Evolutionary conservation across 495 filamentous ascomycete species (phyloP), one percentile per base, ranked within the genome.

Genomic region (Talaromyces liani): DNA sequence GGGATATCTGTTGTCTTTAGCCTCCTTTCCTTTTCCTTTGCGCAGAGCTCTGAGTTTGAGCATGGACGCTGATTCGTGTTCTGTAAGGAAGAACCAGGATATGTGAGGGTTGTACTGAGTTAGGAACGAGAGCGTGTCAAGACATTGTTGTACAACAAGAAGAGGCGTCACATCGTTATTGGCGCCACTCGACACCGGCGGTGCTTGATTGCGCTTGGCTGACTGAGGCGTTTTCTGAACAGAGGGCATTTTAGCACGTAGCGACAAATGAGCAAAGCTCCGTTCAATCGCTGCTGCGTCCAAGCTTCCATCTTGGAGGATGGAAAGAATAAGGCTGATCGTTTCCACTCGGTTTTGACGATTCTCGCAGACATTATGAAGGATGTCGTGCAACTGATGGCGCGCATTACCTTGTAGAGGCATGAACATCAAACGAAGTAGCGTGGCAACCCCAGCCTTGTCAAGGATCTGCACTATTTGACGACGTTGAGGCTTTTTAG

Each of bases 391-490:
- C 18, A 99, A 81, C 33, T 88, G 89, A 60, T 83, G 84, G 64
- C 91, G 89, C 39, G 90, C 88, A 63, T 86, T 92, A 34, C 89
- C 90, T 61, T 92, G 89, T 65, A 96, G 90, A 51, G 91, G 88
- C 65, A 97, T 88, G 71, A 99, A 99, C 93, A 99, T 97, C 12
- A 99, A 81, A 16, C 94, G 91, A 36, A 99, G 83, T 7, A 99
- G 76, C 10, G 94, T 97, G 24, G 95, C 94, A 71, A 99, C 87
- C 27, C 94, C 94, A 61, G 92, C 83, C 72, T 96, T 97, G 75
- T 99, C 95, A 5, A 98, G 85, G 88, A 98, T 96, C 74, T 99
- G 94, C 33, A 96, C 87, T 58, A 91, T 88, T 24, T 90, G 88
- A 68, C 87, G 87, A 62, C 91, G 84, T 66, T 88, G 85, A 25